Evolutionary conservation across 176 grass and related monocot species (phyloP).

Genomic region (Areca catechu): DNA sequence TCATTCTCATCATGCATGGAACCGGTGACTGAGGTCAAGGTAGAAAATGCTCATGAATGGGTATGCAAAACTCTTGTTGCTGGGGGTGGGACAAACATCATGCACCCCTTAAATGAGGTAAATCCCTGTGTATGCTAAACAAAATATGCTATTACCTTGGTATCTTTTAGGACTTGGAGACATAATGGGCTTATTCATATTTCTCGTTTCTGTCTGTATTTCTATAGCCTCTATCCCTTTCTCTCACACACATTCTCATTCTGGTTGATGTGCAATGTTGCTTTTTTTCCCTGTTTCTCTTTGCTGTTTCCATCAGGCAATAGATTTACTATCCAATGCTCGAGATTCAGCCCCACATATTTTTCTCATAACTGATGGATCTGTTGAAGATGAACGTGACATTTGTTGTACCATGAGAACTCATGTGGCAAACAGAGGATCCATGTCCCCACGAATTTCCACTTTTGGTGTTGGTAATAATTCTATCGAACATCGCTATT

Average conservation of each 20-base stretch:
- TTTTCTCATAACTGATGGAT: slow-evolving; percentile 91
- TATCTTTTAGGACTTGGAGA: no score
- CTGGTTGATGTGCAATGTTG: background rate
- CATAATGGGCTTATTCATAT: no score
- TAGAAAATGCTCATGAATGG: slow-evolving; percentile 64
- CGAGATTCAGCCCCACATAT: slow-evolving; percentile 71
- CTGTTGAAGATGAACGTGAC: slow-evolving; percentile 72
- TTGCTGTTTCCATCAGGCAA: slow-evolving; percentile 37
- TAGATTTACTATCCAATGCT: slow-evolving; percentile 52
- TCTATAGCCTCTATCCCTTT: background rate
- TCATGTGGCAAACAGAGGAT: slow-evolving; percentile 35
- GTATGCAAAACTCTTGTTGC: slow-evolving; percentile 53
- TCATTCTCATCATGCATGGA: slow-evolving; percentile 74
- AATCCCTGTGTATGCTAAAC: background rate
- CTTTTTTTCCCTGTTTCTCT: background rate
- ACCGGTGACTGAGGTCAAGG: slow-evolving; percentile 49
- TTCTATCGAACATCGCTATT: slow-evolving; percentile 2
- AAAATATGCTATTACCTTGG: no score
- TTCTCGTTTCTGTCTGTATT: background rate
- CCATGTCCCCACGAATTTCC: slow-evolving; percentile 76
- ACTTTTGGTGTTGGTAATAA: slow-evolving; percentile 86
- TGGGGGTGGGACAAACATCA: slow-evolving; percentile 69
- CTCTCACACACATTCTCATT: background rate
- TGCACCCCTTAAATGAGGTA: slow-evolving; percentile 79
- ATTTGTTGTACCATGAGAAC: slow-evolving; percentile 63